Evolutionary conservation across 1,284 basidiomycete species (phyloP), one percentile per base, ranked within the genome.

Genomic region (Cutaneotrichosporon cavernicola): DNA sequence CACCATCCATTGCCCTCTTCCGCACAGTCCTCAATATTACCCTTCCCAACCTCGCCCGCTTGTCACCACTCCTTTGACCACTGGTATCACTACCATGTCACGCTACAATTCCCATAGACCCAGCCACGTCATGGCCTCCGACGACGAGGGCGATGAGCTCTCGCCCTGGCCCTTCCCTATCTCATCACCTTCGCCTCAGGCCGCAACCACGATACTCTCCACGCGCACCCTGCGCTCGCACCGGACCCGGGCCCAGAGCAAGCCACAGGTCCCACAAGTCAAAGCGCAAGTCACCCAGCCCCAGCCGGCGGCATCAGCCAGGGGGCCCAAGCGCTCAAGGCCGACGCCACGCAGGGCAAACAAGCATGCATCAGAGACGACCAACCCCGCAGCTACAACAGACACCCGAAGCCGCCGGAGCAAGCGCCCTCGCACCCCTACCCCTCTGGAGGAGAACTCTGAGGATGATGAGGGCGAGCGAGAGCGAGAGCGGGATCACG

Each of bases 381-480:
- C 49, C 16, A 30, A 21, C 26, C 49, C 18, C 18, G n/a, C 53
- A 38, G 9, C n/a, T 32, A 26, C 22, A 51, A 6, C 40, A 0
- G 57, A 26, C 13, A 32, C 38, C 21, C 58, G 49, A 9, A 18
- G 22, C 14, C 58, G 58, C 22, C 50, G 58, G 21, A 36, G 58
- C 36, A 52, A 60, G 58, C 58, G 58, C 5, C 21, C 49, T 7
- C 58, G 47, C 22, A 26, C n/a, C 10, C 58, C 58, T 21, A 32
- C 16, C 21, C 26, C 40, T 14, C 38, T 21, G 10, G 50, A 38
- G 7, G 43, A 56, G 21, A 31, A 26, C 16, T 49, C 32, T 34
- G 53, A 61, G 18, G 9, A 36, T 32, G 46, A 14, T 16, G 22
- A 31, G 7, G 46, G 31, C 32, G 52, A 49, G 6, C 16, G 16